phyloP scores from a whole-genome alignment of 805 yeast species.

The Wickerhamiella spandovensis region DNA sequence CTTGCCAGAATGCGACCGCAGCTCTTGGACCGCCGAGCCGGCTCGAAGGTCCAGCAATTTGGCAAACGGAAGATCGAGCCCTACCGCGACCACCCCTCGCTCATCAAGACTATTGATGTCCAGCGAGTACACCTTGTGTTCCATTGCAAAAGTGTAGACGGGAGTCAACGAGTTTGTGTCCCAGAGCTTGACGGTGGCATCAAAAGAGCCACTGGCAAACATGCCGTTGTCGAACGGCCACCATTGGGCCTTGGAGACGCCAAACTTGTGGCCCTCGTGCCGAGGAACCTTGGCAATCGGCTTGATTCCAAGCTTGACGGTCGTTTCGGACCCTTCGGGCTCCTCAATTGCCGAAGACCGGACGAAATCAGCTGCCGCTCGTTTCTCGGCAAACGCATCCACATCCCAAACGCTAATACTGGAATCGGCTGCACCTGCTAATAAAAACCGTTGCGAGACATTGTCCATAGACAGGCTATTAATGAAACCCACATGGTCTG shows the following conservation, averaged over 20 bases:
- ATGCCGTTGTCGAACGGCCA: slow-evolving; percentile 83
- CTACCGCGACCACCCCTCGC: slow-evolving; percentile 44
- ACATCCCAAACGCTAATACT: slow-evolving; percentile 56
- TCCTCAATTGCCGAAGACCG: slow-evolving; percentile 2
- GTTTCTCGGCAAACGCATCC: slow-evolving; percentile 15
- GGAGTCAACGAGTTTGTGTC: slow-evolving; percentile 55
- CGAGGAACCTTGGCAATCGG: slow-evolving; percentile 14
- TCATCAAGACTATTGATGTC: slow-evolving; percentile 42
- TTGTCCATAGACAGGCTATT: slow-evolving; percentile 48
- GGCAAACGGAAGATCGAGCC: slow-evolving; percentile 54
- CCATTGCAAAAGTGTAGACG: slow-evolving; percentile 54
- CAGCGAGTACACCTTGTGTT: slow-evolving; percentile 49
- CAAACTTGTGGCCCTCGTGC: slow-evolving; percentile 44
- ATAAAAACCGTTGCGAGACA: slow-evolving; percentile 32
- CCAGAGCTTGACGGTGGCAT: slow-evolving; percentile 66
- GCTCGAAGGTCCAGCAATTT: slow-evolving; percentile 63
- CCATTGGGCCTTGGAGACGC: slow-evolving; percentile 67
- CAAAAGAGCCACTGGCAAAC: slow-evolving; percentile 74
- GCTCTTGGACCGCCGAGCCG: slow-evolving; percentile 57
- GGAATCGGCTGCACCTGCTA: slow-evolving; percentile 67
- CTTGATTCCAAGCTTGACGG: slow-evolving; percentile 1
- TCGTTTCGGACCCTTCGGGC: slow-evolving; percentile 9
- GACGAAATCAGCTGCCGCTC: slow-evolving; percentile 7
- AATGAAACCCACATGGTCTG: slow-evolving; percentile 32
- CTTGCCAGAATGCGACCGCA: slow-evolving; percentile 44